These are phyloP conservation scores for Lactifluus rugatus DNA, from an alignment of 768 basidiomycete species.

Conservation along the genomic window DNA sequence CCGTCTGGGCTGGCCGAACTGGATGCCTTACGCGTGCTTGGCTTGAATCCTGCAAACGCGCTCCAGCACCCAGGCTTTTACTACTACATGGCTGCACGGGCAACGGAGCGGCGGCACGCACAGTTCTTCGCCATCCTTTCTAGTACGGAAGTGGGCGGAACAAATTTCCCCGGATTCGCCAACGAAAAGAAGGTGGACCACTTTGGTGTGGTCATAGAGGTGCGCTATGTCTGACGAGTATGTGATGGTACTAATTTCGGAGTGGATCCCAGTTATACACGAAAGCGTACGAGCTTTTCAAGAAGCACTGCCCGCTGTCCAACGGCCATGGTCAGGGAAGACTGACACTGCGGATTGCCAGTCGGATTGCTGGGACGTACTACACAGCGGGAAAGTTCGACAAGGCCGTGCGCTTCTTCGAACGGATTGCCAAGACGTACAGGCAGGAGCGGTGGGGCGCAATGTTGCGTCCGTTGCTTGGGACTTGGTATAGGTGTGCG, in stretches of 20 bases:
- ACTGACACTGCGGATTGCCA: constrained; percentile 84
- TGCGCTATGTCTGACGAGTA: constrained; percentile 23
- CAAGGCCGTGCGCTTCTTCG: constrained; percentile 86
- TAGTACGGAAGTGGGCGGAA: constrained; percentile 37
- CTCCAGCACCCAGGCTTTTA: constrained; percentile 91
- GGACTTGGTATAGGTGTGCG: constrained; percentile 77
- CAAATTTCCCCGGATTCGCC: constrained; percentile 57
- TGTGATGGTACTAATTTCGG: background rate
- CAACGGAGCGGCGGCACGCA: constrained; percentile 66
- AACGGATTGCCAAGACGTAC: constrained; percentile 84
- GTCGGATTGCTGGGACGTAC: constrained; percentile 83
- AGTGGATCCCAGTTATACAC: constrained; percentile 62
- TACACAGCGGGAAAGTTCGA: constrained; percentile 72
- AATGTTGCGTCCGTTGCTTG: constrained; percentile 64
- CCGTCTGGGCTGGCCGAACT: constrained; percentile 36
- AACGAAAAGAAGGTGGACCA: constrained; percentile 96
- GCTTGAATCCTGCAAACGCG: constrained; percentile 70
- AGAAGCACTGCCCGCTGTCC: constrained; percentile 47
- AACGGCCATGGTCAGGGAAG: constrained; percentile 53
- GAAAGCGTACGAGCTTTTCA: constrained; percentile 89
- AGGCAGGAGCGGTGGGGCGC: constrained; percentile 74
- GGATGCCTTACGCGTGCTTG: constrained; percentile 52
- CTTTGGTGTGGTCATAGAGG: constrained; percentile 73
- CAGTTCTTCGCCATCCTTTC: constrained; percentile 53
- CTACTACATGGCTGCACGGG: constrained; percentile 81